A percentile compares a stretch with the other conserved stretches of the same genome.
Evolutionary conservation across 148 eudicot species (phyloP).

Genomic region (Tetragonia tetragonoides): DNA sequence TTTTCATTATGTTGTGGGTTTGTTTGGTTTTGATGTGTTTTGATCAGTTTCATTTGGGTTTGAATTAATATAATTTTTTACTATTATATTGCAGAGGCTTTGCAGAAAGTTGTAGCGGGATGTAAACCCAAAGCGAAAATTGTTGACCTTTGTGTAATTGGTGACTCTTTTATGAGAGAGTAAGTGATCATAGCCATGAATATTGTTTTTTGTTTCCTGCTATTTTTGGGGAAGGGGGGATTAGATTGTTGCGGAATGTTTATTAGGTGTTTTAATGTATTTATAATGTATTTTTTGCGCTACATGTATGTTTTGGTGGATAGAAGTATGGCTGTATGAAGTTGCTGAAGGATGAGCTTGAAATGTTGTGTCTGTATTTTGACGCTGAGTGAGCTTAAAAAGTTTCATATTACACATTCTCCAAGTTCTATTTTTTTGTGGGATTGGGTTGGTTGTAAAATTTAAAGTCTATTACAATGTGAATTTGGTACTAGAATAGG

Average conservation of each 20-base stretch:
- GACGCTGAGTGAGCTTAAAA: too few species aligned
- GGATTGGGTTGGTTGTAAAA: background rate
- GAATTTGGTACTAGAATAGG: background rate
- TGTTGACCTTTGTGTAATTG: slow-evolving; percentile 83
- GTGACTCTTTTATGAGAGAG: slow-evolving; percentile 68
- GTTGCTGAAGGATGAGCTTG: too few species aligned
- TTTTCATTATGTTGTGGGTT: background rate
- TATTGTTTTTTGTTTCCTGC: background rate
- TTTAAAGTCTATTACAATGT: background rate
- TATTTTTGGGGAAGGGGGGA: background rate
- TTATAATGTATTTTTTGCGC: background rate
- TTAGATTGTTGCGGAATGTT: background rate
- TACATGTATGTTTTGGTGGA: too few species aligned
- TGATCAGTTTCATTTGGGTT: background rate
- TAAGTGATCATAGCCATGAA: slow-evolving; percentile 22
- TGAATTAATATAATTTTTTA: background rate
- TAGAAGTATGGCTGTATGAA: too few species aligned
- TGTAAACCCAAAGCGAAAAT: slow-evolving; percentile 88
- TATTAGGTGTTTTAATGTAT: background rate
- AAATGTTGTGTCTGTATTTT: too few species aligned
- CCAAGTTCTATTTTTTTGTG: too few species aligned
- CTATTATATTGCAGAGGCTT: slow-evolving; percentile 57
- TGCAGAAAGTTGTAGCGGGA: slow-evolving; percentile 75
- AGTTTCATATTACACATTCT: too few species aligned
- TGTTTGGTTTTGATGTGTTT: background rate